phyloP scores from a whole-genome alignment of 2,329 filamentous ascomycete genomes.

The Penicillium polonicum region DNA sequence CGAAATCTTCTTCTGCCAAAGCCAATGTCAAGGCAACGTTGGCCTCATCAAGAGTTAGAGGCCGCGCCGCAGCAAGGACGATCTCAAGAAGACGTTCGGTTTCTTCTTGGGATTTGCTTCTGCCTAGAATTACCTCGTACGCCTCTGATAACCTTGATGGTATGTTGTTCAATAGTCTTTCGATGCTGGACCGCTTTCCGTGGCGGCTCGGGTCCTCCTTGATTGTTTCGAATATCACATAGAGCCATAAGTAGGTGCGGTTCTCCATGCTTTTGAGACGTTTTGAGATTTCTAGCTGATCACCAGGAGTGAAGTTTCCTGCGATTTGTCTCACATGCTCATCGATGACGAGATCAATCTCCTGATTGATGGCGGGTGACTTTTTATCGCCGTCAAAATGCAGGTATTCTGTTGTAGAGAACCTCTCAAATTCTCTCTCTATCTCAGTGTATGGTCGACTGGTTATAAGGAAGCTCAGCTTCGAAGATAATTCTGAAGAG shows the following conservation, averaged over 20 bases:
- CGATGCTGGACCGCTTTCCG: neutral
- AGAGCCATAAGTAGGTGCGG: neutral
- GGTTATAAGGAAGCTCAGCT: slow-evolving; percentile 4
- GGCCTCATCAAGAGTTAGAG: neutral
- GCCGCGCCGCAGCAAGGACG: neutral
- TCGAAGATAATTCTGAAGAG: neutral
- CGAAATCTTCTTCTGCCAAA: neutral
- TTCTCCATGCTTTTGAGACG: neutral
- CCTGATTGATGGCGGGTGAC: neutral
- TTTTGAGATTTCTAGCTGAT: neutral
- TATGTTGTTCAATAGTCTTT: neutral
- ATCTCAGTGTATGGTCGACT: slow-evolving; percentile 3
- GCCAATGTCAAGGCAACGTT: neutral
- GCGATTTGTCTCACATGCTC: neutral
- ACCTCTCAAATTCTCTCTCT: neutral
- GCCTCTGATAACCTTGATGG: neutral
- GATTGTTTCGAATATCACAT: neutral
- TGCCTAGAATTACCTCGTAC: slow-evolving; percentile 1
- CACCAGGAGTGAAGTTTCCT: neutral
- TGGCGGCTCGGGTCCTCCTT: neutral
- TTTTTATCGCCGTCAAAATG: slow-evolving; percentile 1
- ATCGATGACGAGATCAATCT: slow-evolving; percentile 4
- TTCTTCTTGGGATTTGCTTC: neutral
- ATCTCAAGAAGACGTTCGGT: neutral
- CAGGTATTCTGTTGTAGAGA: neutral